phyloP scores from a whole-genome alignment of 805 yeast species.

The Kluyveromyces siamensis region DNA sequence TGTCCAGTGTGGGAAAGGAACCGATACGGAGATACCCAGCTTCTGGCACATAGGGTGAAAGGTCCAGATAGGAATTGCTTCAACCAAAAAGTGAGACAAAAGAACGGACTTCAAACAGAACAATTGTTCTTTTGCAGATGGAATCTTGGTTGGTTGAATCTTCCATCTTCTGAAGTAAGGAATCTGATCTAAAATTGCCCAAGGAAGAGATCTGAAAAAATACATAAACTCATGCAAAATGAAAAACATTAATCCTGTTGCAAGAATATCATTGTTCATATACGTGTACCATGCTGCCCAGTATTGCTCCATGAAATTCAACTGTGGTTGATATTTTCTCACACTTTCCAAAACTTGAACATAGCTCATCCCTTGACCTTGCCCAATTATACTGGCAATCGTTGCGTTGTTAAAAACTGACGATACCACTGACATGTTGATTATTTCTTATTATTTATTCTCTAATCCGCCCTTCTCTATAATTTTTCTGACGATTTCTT shows the following conservation, averaged over 20 bases:
- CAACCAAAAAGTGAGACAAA: constrained; percentile 81
- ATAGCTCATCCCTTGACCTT: constrained; percentile 21
- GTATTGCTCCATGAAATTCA: constrained; percentile 49
- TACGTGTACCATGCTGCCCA: constrained; percentile 90
- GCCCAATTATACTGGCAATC: constrained; percentile 6
- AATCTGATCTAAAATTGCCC: constrained; percentile 79
- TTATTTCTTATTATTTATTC: neutral
- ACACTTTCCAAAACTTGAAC: constrained; percentile 31
- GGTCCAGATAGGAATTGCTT: constrained; percentile 94
- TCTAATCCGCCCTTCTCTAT: neutral
- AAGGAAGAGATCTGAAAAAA: constrained; percentile 87
- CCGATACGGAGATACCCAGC: constrained; percentile 67
- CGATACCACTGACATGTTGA: constrained; percentile 15
- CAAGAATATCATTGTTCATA: constrained; percentile 79
- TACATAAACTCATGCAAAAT: constrained; percentile 78
- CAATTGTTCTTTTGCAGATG: constrained; percentile 80
- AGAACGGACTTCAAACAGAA: constrained; percentile 82
- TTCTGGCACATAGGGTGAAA: constrained; percentile 87
- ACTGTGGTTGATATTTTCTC: constrained; percentile 32
- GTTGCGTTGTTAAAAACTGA: constrained; percentile 29
- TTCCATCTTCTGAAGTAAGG: constrained; percentile 82
- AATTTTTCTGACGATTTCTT: neutral
- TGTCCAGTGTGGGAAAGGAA: constrained; percentile 71
- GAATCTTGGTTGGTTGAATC: constrained; percentile 80
- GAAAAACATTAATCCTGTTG: constrained; percentile 85